These are phyloP conservation scores for Ustilago loliicola DNA, from an alignment of 1,284 basidiomycete species.

Conservation along the genomic window DNA sequence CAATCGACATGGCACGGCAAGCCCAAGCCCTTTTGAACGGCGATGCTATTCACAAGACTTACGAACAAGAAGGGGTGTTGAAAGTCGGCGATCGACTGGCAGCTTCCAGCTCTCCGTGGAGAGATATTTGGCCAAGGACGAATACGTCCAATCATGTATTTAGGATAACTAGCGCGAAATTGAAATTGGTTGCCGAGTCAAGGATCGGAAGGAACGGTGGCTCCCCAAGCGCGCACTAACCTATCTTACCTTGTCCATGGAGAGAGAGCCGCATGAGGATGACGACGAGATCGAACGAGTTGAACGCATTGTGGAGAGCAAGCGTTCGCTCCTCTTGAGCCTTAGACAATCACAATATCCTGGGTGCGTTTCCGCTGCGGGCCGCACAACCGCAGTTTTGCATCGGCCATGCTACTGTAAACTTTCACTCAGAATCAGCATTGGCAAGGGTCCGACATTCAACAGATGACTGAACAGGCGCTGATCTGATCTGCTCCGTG, in stretches of 20 bases:
- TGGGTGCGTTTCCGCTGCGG: background rate
- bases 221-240: background rate
- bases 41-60: too few relatives aligned
- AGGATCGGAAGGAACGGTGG: background rate
- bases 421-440: background rate
- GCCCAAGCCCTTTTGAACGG: too few relatives aligned
- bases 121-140: too few relatives aligned
- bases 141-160: background rate
- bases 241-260: background rate
- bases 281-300: too few relatives aligned
- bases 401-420: conserved; percentile 3
- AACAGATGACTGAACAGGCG: too few relatives aligned
- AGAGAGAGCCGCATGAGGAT: too few relatives aligned
- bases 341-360: background rate
- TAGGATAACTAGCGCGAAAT: background rate
- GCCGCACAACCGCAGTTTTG: conserved; percentile 11
- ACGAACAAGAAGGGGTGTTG: too few relatives aligned
- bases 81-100: too few relatives aligned
- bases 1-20: too few relatives aligned
- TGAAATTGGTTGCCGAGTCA: background rate
- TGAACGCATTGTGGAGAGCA: too few relatives aligned
- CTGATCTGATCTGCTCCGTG: background rate
- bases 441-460: background rate
- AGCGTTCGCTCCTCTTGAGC: background rate
- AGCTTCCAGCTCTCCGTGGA: too few relatives aligned